Conservation (phyloP, 1,284 basidiomycete genomes). For the Boletus mariae region DNA sequence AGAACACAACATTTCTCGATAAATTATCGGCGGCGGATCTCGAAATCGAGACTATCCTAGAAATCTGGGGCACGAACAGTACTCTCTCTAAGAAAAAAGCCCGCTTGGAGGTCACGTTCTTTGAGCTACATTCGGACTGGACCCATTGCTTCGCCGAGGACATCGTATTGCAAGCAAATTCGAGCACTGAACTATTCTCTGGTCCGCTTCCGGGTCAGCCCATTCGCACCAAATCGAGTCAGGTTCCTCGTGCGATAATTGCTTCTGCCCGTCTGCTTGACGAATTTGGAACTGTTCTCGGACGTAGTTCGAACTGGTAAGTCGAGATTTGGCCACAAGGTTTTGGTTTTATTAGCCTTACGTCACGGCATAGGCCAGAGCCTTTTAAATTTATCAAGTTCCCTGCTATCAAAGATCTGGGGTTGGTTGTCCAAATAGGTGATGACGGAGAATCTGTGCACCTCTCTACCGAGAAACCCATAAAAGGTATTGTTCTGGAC, state of each 20-base stretch:
- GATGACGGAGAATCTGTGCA: slow-evolving; percentile 59
- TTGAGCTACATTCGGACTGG: slow-evolving; percentile 65
- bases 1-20: slow-evolving; percentile 56
- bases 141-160: slow-evolving; percentile 48
- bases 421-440: slow-evolving; percentile 51
- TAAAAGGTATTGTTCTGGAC: slow-evolving; percentile 84
- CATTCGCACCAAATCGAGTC: slow-evolving; percentile 58
- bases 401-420: slow-evolving; percentile 57
- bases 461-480: slow-evolving; percentile 61
- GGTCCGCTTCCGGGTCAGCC: slow-evolving; percentile 70
- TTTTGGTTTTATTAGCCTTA: slow-evolving; percentile 8
- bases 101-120: slow-evolving; percentile 64
- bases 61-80: slow-evolving; percentile 85
- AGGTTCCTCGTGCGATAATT: slow-evolving; percentile 65
- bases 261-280: slow-evolving; percentile 74
- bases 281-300: slow-evolving; percentile 54
- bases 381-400: slow-evolving; percentile 89
- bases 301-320: slow-evolving; percentile 78
- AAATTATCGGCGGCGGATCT: slow-evolving; percentile 61
- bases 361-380: slow-evolving; percentile 61
- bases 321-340: slow-evolving; percentile 16
- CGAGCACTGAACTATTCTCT: slow-evolving; percentile 79
- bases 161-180: slow-evolving; percentile 62
- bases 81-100: slow-evolving; percentile 55
- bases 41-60: slow-evolving; percentile 61